Base-by-base conservation (phyloP, 495 filamentous ascomycete genomes). In the Penicillium samsonianum region DNA sequence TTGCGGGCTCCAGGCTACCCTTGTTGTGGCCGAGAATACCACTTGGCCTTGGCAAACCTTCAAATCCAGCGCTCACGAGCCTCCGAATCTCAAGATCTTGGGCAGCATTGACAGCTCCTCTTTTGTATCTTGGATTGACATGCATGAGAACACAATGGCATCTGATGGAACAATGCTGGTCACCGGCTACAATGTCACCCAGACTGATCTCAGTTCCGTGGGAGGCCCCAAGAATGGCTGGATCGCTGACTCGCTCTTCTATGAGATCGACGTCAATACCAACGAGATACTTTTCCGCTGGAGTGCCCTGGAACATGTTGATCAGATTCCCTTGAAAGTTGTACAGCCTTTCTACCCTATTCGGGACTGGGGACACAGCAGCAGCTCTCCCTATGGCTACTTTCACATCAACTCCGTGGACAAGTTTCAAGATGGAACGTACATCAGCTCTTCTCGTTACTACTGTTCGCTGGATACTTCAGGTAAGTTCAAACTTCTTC, bases 171-270 rank as follows among this genome's bases (percentile, higher is more conserved):
- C 77, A 0, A 70, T 78, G n/a, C 58, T 81, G 5, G 73, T 79
- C 12, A 71, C 73, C 12, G 68, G 75, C 20, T 81, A 78, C 52
- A 71, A 79, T 45, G 70, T 67, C 7, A 73, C 74, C n/a, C 59
- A 49, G 1, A 57, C 68, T 19, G 74, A 80, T 55, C 57, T 78
- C 19, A 70, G 62, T 0, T 57, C 65, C 3, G 66, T 73, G 30
- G 76, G 74, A 11, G 73, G 65, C 6, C 67, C 67, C 3, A 46
- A 55, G 3, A 55, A 75, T 55, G 77, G 78, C 37, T 78, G 75
- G 74, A 70, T 80, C 31, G 65, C 72, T 8, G 73, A 80, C 57
- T 62, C 73, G 22, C 68, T 77, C 16, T 67, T 78, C 30, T 74
- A 76, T 54, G 78, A 78, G 69, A 64, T 67, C 28, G 61, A 72